Percentiles rank a stretch among this genome's conserved stretches.
Conservation (phyloP, 2,329 filamentous ascomycete genomes). For the Massarina eburnea region DNA sequence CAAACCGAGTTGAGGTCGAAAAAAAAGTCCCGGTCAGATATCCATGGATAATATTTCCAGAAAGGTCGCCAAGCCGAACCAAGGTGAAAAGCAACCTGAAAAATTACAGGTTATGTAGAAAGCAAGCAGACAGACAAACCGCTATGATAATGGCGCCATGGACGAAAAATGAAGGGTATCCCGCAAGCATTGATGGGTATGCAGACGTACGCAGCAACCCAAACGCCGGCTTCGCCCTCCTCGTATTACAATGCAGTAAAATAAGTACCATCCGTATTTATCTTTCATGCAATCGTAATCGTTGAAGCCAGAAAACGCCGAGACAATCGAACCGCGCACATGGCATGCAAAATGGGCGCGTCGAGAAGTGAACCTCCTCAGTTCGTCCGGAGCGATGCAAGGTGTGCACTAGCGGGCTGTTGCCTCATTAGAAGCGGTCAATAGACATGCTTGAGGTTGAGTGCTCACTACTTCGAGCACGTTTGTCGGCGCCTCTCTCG, state of each 20-base stretch:
- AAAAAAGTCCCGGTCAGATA: neutral
- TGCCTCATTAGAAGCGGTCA: constrained; percentile 27
- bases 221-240: constrained; percentile 2
- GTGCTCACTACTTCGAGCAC: constrained; percentile 31
- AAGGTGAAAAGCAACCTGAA: neutral
- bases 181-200: constrained; percentile 1
- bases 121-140: neutral
- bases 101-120: neutral
- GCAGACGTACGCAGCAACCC: neutral
- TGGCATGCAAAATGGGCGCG: neutral
- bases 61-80: too few species aligned
- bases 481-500: constrained; percentile 32
- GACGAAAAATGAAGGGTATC: constrained; percentile 7
- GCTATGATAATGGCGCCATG: neutral
- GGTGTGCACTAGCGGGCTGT: constrained; percentile 11
- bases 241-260: constrained; percentile 8
- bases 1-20: neutral
- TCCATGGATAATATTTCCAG: neutral
- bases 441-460: constrained; percentile 27
- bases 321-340: neutral
- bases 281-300: constrained; percentile 3
- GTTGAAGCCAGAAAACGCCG: neutral
- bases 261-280: neutral
- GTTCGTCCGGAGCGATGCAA: neutral
- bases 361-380: neutral